Conservation (phyloP, 192 early-diverging fungal species). For the Dispira parvispora region DNA sequence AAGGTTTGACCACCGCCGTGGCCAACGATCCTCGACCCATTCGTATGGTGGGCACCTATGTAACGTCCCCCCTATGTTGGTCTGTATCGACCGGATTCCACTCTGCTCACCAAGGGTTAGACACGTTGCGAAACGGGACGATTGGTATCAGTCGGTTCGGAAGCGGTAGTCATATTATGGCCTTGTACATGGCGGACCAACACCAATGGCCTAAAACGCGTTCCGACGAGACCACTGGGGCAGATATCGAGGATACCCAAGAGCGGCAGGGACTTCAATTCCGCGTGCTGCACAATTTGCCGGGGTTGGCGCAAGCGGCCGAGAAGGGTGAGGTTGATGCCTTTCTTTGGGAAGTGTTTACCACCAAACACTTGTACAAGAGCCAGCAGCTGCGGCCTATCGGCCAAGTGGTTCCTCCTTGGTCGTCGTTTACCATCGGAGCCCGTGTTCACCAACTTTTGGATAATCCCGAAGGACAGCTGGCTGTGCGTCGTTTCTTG, state of each 20-base stretch:
- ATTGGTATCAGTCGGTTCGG: conserved; percentile 53
- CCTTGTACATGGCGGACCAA: conserved; percentile 40
- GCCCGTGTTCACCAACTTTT: conserved; percentile 10
- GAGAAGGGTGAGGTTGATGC: conserved; percentile 43
- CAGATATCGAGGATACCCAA: not conserved
- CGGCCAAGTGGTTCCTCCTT: conserved; percentile 67
- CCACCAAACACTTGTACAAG: conserved; percentile 76
- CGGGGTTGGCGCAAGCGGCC: conserved; percentile 50
- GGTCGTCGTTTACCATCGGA: conserved; percentile 74
- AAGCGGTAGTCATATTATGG: conserved; percentile 66
- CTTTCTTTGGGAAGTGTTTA: conserved; percentile 84
- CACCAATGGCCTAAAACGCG: conserved; percentile 21
- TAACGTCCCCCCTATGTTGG: conserved; percentile 59
- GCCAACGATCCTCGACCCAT: conserved; percentile 31
- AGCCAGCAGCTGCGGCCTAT: conserved; percentile 46
- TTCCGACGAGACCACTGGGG: not conserved
- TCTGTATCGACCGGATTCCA: conserved; percentile 42
- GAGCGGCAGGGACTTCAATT: conserved; percentile 31
- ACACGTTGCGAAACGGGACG: conserved; percentile 23
- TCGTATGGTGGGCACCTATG: conserved; percentile 65
- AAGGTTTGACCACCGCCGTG: conserved; percentile 55
- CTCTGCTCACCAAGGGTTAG: conserved; percentile 22
- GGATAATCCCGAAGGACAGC: not conserved
- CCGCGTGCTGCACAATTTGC: conserved; percentile 53
- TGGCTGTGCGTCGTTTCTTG: conserved; percentile 7